Conservation (phyloP, 768 basidiomycete genomes). For the Suillus placidus region DNA sequence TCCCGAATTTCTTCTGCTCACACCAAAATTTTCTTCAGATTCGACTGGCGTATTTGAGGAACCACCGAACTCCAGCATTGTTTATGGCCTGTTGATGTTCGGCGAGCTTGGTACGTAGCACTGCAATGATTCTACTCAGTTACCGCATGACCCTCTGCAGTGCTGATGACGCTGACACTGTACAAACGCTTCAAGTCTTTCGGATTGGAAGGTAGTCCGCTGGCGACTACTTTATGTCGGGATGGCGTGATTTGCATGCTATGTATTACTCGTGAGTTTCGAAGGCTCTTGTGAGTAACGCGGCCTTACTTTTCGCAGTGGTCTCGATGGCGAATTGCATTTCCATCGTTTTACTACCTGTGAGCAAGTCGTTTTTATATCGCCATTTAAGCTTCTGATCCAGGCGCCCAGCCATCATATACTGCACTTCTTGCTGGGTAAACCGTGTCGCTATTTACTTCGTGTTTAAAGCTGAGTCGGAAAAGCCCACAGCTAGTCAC, state of each 20-base stretch:
- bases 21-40: background rate
- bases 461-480: background rate
- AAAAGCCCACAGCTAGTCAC: background rate
- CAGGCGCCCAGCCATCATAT: background rate
- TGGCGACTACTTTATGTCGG: background rate
- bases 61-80: background rate
- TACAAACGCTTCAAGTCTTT: background rate
- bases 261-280: slow-evolving; percentile 2
- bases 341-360: background rate
- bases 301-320: background rate
- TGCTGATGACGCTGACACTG: background rate
- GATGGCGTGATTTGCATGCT: background rate
- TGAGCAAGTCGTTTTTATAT: background rate
- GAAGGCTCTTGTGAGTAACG: background rate
- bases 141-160: background rate
- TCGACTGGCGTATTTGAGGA: background rate
- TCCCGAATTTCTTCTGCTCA: background rate
- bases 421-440: background rate
- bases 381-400: background rate
- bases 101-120: slow-evolving; percentile 1
- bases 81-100: slow-evolving; percentile 1
- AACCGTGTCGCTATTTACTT: background rate
- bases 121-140: background rate
- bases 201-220: background rate
- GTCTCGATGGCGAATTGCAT: background rate